Percentiles rank a stretch among this genome's conserved stretches.
Evolutionary conservation across 306 rosid species (phyloP).

Genomic region (Fragaria iinumae): DNA sequence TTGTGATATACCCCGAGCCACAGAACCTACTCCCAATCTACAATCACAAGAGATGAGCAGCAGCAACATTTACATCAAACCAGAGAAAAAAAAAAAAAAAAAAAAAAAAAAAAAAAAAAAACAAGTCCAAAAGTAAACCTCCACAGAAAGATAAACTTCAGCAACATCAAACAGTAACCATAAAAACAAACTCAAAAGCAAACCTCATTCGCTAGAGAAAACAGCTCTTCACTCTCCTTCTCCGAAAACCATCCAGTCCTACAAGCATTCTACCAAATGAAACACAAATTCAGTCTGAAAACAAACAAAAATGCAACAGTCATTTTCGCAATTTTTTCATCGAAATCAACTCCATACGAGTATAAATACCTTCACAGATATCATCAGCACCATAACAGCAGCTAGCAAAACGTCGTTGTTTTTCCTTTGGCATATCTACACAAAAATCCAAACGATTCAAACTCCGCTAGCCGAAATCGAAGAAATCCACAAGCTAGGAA

Average conservation of each 20-base stretch:
- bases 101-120: neutral
- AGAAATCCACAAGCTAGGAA: neutral
- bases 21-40: slow-evolving; percentile 60
- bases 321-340: neutral
- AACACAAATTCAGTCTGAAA: slow-evolving; percentile 21
- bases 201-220: slow-evolving; percentile 62
- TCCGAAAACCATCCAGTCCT: slow-evolving; percentile 65
- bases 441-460: neutral
- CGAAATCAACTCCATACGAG: slow-evolving; percentile 1
- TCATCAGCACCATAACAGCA: slow-evolving; percentile 70
- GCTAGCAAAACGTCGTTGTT: slow-evolving; percentile 36
- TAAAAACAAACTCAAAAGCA: slow-evolving; percentile 14
- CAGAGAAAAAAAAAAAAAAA: neutral
- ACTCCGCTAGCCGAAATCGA: neutral
- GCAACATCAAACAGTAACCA: slow-evolving; percentile 9
- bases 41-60: slow-evolving; percentile 25
- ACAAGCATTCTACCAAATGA: slow-evolving; percentile 62
- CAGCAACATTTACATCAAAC: slow-evolving; percentile 14
- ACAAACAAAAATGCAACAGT: neutral
- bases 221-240: slow-evolving; percentile 61
- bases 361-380: slow-evolving; percentile 64
- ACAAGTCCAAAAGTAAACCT: neutral
- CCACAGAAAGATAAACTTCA: neutral
- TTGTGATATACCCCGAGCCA: slow-evolving; percentile 32
- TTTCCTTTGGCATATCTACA: slow-evolving; percentile 52